Percentiles rank a stretch among this genome's conserved stretches.
phyloP scores from a whole-genome alignment of 2,329 filamentous ascomycete genomes.

The Neoscytalidium dimidiatum region DNA sequence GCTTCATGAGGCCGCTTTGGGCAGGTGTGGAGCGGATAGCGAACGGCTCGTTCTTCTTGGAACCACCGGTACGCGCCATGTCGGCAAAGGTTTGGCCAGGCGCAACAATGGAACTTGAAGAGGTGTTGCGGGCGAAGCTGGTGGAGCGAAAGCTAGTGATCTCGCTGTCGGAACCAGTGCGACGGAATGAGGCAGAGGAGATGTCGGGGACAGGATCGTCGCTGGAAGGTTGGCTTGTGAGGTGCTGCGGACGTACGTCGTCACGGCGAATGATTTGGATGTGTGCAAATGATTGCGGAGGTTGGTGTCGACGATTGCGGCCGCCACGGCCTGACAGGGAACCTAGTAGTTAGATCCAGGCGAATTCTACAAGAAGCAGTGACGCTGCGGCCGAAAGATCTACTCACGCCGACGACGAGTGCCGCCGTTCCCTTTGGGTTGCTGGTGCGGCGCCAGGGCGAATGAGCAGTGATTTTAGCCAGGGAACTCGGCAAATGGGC shows the following conservation, averaged over 20 bases:
- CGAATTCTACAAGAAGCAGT: background rate
- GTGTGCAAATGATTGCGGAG: conserved; percentile 23
- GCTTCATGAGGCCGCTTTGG: conserved; percentile 27
- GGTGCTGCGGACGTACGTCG: conserved; percentile 13
- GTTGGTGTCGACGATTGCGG: conserved; percentile 22
- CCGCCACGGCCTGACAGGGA: background rate
- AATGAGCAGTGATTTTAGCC: background rate
- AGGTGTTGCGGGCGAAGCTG: background rate
- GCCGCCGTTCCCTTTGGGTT: conserved; percentile 1
- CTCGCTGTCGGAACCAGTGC: conserved; percentile 3
- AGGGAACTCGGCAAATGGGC: background rate
- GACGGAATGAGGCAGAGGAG: background rate
- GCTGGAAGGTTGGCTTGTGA: background rate
- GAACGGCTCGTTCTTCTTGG: conserved; percentile 21
- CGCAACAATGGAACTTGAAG: conserved; percentile 13
- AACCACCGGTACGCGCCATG: conserved; percentile 30
- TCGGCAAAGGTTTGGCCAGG: conserved; percentile 29
- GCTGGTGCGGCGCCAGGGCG: conserved; percentile 7
- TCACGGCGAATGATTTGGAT: conserved; percentile 27
- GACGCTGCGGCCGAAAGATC: background rate
- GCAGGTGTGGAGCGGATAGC: conserved; percentile 3
- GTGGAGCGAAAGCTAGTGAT: conserved; percentile 8
- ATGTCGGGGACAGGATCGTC: background rate
- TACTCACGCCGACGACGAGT: conserved; percentile 18
- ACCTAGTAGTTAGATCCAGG: background rate